phyloP scores from a whole-genome alignment of 2,329 filamentous ascomycete genomes.

The Tolypocladium ophioglossoides region DNA sequence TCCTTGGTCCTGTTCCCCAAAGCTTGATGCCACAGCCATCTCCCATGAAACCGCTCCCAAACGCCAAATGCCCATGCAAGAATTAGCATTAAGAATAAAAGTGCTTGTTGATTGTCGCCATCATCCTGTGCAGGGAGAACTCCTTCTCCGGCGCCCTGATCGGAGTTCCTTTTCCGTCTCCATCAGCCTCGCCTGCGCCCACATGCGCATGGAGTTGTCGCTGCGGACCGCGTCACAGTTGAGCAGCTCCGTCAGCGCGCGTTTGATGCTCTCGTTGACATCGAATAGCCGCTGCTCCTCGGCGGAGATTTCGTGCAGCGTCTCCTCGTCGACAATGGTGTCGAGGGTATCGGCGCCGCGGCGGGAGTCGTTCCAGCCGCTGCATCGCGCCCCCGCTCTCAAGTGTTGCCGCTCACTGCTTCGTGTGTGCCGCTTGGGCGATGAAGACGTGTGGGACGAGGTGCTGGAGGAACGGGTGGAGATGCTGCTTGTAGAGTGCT shows the following conservation, averaged over 20 bases:
- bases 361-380: constrained; percentile 19
- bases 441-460: constrained; percentile 44
- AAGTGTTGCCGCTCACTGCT: constrained; percentile 15
- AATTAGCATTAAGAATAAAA: background rate
- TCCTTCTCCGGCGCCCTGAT: constrained; percentile 38
- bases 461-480: constrained; percentile 39
- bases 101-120: background rate
- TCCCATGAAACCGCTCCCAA: background rate
- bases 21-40: background rate
- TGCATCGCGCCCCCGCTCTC: constrained; percentile 19
- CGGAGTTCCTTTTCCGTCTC: constrained; percentile 50
- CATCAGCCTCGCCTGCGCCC: constrained; percentile 49
- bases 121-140: constrained; percentile 21
- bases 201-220: constrained; percentile 42
- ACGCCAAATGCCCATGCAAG: constrained; percentile 3
- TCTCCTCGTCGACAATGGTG: constrained; percentile 36
- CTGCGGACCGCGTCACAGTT: constrained; percentile 46
- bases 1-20: background rate
- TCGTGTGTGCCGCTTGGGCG: constrained; percentile 31
- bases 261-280: constrained; percentile 52
- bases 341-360: constrained; percentile 17
- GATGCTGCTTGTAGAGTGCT: constrained; percentile 17
- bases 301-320: constrained; percentile 35
- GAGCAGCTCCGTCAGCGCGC: constrained; percentile 48
- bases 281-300: constrained; percentile 44